Evolutionary conservation across 1,284 basidiomycete species (phyloP).

Genomic region (Ceratobasidium sp.): DNA sequence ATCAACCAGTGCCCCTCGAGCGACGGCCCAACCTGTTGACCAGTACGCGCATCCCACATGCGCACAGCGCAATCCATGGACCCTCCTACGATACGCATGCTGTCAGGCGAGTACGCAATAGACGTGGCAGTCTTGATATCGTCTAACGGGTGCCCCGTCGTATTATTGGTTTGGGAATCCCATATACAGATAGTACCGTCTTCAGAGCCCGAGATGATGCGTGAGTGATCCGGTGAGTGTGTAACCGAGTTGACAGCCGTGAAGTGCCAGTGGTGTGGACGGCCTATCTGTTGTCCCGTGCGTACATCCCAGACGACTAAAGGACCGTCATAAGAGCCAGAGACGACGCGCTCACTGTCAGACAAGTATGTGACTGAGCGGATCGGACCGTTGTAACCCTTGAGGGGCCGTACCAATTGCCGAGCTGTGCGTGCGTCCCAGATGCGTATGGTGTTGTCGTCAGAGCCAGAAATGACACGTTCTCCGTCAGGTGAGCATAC

Average conservation of each 20-base stretch:
- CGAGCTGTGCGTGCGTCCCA: neutral
- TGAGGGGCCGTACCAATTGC: neutral
- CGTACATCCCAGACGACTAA: slow-evolving; percentile 8
- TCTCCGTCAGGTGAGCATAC: neutral
- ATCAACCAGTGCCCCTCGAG: neutral
- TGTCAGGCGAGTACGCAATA: neutral
- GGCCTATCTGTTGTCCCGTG: neutral
- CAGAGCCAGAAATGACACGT: neutral
- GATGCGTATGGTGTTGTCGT: neutral
- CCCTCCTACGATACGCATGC: neutral
- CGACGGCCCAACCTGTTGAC: neutral
- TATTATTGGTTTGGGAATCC: neutral
- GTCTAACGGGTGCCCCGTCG: neutral
- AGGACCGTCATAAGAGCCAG: slow-evolving; percentile 9
- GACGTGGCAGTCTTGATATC: neutral
- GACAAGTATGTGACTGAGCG: neutral
- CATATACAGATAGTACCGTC: neutral
- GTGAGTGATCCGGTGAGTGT: neutral
- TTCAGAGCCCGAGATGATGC: neutral
- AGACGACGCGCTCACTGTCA: neutral
- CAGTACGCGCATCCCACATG: neutral
- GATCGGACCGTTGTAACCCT: neutral
- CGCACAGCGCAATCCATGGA: neutral
- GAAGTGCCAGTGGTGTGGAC: neutral
- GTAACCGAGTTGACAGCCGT: neutral